Conservation (phyloP, 2,329 filamentous ascomycete genomes). For the Apiospora sp. region DNA sequence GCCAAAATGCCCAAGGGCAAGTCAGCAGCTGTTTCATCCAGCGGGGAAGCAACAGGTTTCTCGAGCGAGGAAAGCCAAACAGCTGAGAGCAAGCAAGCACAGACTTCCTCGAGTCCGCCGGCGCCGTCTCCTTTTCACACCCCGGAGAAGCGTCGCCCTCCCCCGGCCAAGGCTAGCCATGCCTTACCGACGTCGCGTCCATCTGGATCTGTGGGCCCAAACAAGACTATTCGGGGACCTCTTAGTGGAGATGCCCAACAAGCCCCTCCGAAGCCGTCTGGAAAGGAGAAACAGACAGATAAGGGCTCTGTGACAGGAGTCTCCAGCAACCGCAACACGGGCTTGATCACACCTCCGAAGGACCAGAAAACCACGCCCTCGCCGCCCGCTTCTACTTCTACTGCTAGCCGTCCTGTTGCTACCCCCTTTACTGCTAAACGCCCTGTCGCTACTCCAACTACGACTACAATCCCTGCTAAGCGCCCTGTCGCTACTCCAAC, state of each 20-base stretch:
- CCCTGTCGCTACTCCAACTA: too few relatives aligned
- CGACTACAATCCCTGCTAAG: too few relatives aligned
- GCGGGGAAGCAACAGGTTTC: too few relatives aligned
- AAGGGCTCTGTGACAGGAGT: background rate
- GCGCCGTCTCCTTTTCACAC: background rate
- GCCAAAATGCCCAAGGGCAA: too few relatives aligned
- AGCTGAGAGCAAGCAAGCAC: background rate
- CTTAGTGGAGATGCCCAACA: background rate
- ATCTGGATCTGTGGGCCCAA: background rate
- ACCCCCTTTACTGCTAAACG: too few relatives aligned
- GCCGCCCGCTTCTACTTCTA: background rate
- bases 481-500: too few relatives aligned
- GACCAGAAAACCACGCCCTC: background rate
- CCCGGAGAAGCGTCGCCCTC: too few relatives aligned
- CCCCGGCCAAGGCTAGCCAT: background rate
- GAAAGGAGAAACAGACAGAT: background rate
- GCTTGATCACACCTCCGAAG: background rate
- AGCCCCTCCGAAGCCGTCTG: background rate
- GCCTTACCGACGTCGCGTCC: background rate
- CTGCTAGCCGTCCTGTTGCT: background rate
- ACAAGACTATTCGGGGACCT: background rate
- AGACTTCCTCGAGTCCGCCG: background rate
- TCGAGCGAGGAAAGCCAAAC: background rate
- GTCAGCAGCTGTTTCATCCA: too few relatives aligned
- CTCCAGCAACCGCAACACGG: background rate